Evolutionary conservation across 495 filamentous ascomycete genomes (phyloP), one percentile per base, ranked within the genome.

Genomic region (Xylaria scruposa): DNA sequence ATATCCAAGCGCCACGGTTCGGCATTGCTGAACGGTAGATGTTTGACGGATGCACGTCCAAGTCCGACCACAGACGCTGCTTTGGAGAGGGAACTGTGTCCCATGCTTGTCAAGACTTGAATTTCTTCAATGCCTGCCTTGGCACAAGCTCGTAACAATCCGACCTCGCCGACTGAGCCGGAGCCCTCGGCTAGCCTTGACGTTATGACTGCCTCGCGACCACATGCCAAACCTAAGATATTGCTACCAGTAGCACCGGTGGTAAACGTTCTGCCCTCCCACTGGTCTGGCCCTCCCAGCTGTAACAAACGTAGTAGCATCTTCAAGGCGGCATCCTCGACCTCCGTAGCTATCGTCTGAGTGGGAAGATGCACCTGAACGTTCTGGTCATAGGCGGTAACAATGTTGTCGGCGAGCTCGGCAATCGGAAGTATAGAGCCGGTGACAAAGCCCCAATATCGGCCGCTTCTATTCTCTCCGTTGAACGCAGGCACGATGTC

Each of bases 221-320:
- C 94, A 76, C 90, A 94, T 6, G 92, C 92, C 24, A 97, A 80
- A 0, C 94, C 94, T 0, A 97, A 80, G 44, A 97, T 86, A 80
- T 97, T 98, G 71, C 91, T 91, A 4, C 87, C 93, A 2, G 95
- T 98, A 1, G 93, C 95, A 0, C 95, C 95, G 0, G 95, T 98
- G 1, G 94, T 97, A 74, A 98, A 96, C 0, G 90, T 94, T 24
- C 89, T 85, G 17, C 89, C 90, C 1, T 76, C 72, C 86, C 87
- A 93, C 10, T 64, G 65, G 4, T 78, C 71, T 2, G 66, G 68
- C 0, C 78, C 78, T n/a, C 86, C 82, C 1, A 98, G 80, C 6
- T 81, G 77, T 15, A 97, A 81, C 3, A 98, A 81, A 67, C 92
- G 85, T 38, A 89, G 79, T 0, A 97, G 81, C 82, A 97, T 86